Base-by-base conservation (phyloP, 441 rosid genomes). In the Erysimum cheiri region DNA sequence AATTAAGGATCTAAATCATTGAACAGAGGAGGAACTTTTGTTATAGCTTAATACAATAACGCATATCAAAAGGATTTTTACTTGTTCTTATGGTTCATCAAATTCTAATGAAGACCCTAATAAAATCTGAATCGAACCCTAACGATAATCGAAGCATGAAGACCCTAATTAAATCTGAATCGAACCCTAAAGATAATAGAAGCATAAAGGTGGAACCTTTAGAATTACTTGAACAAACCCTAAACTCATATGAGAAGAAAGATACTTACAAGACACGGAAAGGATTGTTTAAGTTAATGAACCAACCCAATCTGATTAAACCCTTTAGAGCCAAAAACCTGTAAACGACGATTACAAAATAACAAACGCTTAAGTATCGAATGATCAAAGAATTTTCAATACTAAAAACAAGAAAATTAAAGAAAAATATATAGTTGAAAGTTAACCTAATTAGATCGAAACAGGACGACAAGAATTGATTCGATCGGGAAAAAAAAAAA, bases 301-400 rank as follows among this genome's bases (percentile, higher is more conserved):
- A 66, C 17, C 60, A 48, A 49, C 31, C 31, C 4, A 24, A 49
- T 49, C 32, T 11, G 32, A 24, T 46, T 3, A 3, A 46, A 46
- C 24, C 49, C 58, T 37, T 6, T 13, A 63, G 47, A 52, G 19
- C 49, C 61, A 15, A 53, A 53, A n/a, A 1, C 50, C 61, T 53
- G 61, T 11, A 52, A 39, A 65, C 8, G 41, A 17, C 2, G 29
- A 28, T 19, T 48, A 64, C 43, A 37, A 49, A 26, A 1, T 24
- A 5, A 40, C 15, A 12, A 26, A 24, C 26, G 7, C 8, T n/a
- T 47, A 19, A 40, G 46, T n/a, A 5, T 5, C 46, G 43, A 14
- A 14, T 15, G 36, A 65, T 26, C 37, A 63, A 47, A 17, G 7
- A 6, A 47, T 15, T 50, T 33, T 48, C 43, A 33, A 48, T 11